phyloP scores from a whole-genome alignment of 176 grass and related monocot species.

The Alloteropsis semialata region DNA sequence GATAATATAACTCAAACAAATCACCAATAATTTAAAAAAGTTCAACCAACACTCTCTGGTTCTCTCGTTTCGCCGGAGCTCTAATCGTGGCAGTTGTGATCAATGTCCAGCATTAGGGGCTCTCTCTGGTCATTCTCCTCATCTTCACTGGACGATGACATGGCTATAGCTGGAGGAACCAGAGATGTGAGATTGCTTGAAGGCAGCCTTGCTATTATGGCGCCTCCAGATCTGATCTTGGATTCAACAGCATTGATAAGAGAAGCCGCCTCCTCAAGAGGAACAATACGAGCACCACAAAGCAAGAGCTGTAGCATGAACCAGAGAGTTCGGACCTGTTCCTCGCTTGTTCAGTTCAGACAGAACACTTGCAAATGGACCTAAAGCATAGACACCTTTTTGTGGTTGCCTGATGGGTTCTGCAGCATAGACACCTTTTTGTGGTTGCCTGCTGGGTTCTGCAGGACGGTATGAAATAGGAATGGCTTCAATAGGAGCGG shows the following conservation, averaged over 20 bases:
- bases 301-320: slow-evolving; percentile 84
- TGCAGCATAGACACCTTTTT: too few species aligned
- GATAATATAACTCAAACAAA: too few species aligned
- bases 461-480: slow-evolving; percentile 71
- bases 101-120: background rate
- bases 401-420: slow-evolving; percentile 31
- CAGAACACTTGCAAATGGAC: slow-evolving; percentile 8
- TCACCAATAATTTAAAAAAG: too few species aligned
- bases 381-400: slow-evolving; percentile 21
- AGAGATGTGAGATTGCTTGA: slow-evolving; percentile 24
- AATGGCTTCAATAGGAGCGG: slow-evolving; percentile 66
- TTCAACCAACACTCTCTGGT: too few species aligned
- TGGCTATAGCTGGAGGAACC: slow-evolving; percentile 17
- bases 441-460: too few species aligned
- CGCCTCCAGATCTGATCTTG: slow-evolving; percentile 76
- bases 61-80: slow-evolving; percentile 39
- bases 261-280: slow-evolving; percentile 51
- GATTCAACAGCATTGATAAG: slow-evolving; percentile 70
- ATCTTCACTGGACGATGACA: slow-evolving; percentile 46
- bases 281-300: slow-evolving; percentile 75
- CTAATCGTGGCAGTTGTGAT: background rate
- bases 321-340: slow-evolving; percentile 33
- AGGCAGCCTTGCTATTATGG: slow-evolving; percentile 51
- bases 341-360: slow-evolving; percentile 32
- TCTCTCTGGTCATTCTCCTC: slow-evolving; percentile 34